Base-by-base conservation (phyloP, 495 filamentous ascomycete genomes). In the Daldinia vernicosa region DNA sequence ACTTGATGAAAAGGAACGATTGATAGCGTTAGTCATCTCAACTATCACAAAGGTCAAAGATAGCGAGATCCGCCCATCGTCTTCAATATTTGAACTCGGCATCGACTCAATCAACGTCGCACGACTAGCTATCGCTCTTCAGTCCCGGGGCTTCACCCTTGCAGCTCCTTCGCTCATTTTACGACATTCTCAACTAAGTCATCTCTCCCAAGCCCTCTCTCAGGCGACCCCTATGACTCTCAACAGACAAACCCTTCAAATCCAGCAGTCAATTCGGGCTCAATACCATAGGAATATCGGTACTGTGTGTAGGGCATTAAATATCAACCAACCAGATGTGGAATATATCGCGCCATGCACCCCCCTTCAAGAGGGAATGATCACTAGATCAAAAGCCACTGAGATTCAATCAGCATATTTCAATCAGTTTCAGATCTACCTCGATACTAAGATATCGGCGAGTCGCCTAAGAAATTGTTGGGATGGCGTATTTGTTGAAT, bases 91-190 rank as follows among this genome's bases (percentile, higher is more conserved):
- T 70, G 92, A 95, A 57, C 80, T 96, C 2, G 93, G 93, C 0
- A 81, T 95, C 6, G 93, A 95, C 75, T 95, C 92, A 0, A 92
- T 97, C 14, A 92, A 91, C 0, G 90, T 90, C 3, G 88, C 94
- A 24, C 85, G 87, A 24, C 82, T 96, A 22, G 78, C 83, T 0
- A 77, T 83, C 0, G 71, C 69, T n/a, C 77, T 91, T 15, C 87
- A 84, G 60, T 76, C 80, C 12, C 75, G 78, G 1, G 88, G 90
- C 0, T 85, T 93, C 63, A 27, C 69, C 3, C 81, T 83, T 22
- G 90, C 88, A 1, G 85, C 84, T 24, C 84, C 90, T 15, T 88
- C 91, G 0, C 60, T 87, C 3, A 83, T 95, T 24, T 87, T 95
- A 82, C 88, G 84, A 60, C 82, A 92, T 71, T 84, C 89, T 9